phyloP scores from a whole-genome alignment of 441 rosid genomes.

The Euphorbia celastroides region DNA sequence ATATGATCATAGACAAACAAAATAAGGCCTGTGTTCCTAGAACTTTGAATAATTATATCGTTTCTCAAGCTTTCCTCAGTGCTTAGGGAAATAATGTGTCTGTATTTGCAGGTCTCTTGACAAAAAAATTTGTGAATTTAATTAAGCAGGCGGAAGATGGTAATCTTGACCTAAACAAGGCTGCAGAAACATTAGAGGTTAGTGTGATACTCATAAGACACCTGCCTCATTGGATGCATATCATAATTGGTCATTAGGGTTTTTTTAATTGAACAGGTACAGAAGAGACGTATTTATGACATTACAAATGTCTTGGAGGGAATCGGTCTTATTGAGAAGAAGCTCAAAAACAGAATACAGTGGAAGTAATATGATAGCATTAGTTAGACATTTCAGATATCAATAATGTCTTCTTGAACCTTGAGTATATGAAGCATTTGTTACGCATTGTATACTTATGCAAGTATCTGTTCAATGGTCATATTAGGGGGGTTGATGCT shows the following conservation, averaged over 20 bases:
- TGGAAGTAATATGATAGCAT: constrained; percentile 69
- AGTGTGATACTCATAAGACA: constrained; percentile 13
- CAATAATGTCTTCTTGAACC: constrained; percentile 14
- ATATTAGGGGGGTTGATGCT: constrained; percentile 69
- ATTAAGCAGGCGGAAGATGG: constrained; percentile 84
- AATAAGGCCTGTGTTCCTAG: constrained; percentile 34
- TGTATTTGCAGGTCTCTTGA: constrained; percentile 63
- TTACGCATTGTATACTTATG: constrained; percentile 28
- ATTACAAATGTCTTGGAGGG: constrained; percentile 99
- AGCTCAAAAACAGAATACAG: constrained; percentile 73
- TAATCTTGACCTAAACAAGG: constrained; percentile 74
- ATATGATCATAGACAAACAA: constrained; percentile 14
- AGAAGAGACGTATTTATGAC: constrained; percentile 93
- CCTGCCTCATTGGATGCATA: constrained; percentile 1
- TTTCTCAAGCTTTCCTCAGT: constrained; percentile 7
- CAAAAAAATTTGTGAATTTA: constrained; percentile 77
- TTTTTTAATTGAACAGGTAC: constrained; percentile 44
- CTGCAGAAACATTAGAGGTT: constrained; percentile 88
- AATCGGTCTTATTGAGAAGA: constrained; percentile 94
- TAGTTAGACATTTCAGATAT: constrained; percentile 13
- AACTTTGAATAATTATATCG: constrained; percentile 79
- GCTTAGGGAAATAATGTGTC: constrained; percentile 18
- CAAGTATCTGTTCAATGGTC: constrained; percentile 26
- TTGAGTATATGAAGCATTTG: constrained; percentile 16
- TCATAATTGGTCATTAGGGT: constrained; percentile 1